Evolutionary conservation across 495 filamentous ascomycete genomes (phyloP).

Genomic region (Pyrenula massariospora): DNA sequence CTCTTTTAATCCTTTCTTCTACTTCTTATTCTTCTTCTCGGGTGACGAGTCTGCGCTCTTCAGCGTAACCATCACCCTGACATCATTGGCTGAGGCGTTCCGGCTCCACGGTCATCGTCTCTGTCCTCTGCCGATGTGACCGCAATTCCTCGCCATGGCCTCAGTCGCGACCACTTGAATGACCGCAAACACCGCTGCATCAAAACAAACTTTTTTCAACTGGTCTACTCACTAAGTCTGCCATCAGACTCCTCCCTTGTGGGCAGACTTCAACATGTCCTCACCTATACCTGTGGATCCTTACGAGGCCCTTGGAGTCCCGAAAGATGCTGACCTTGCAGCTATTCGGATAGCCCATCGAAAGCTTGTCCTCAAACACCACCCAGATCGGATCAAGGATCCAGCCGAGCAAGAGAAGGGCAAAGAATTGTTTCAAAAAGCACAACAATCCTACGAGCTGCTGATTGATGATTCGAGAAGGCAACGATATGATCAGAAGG

Average conservation of each 20-base stretch:
- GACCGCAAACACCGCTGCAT: neutral
- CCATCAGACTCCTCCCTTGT: too few relatives aligned
- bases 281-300: slow-evolving; percentile 60
- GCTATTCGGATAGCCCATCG: slow-evolving; percentile 75
- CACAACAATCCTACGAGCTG: slow-evolving; percentile 88
- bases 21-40: neutral
- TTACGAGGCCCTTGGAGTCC: slow-evolving; percentile 69
- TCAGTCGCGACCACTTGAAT: neutral
- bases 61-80: neutral
- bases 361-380: slow-evolving; percentile 85
- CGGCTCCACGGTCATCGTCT: neutral
- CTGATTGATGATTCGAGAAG: slow-evolving; percentile 68
- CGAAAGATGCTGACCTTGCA: slow-evolving; percentile 58
- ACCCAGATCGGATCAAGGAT: slow-evolving; percentile 91
- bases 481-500: slow-evolving; percentile 64
- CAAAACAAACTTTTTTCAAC: neutral
- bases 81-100: neutral
- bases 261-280: slow-evolving; percentile 49
- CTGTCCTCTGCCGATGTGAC: neutral
- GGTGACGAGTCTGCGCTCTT: too few relatives aligned
- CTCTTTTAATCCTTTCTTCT: neutral
- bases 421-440: slow-evolving; percentile 78
- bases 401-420: slow-evolving; percentile 54
- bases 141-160: neutral
- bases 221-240: too few relatives aligned